Conservation (phyloP, 495 filamentous ascomycete species). For the Trichoderma asperelloides region DNA sequence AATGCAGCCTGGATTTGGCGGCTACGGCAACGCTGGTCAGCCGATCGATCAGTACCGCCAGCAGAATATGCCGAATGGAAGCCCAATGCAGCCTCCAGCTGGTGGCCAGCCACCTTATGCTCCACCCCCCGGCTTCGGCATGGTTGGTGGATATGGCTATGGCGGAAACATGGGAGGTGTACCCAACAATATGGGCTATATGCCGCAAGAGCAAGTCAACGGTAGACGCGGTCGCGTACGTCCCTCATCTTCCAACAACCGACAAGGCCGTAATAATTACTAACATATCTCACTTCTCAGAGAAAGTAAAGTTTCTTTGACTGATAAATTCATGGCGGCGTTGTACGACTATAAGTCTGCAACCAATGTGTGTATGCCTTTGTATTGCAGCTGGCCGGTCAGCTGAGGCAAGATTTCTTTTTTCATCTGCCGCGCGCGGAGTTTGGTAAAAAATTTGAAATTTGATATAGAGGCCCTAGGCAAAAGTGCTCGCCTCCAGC, state of each 20-base stretch:
- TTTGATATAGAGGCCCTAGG: conserved; percentile 2
- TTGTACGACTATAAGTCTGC: not conserved
- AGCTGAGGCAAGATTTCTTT: not conserved
- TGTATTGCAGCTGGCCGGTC: not conserved
- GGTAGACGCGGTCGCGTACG: conserved; percentile 45
- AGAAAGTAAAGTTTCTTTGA: not conserved
- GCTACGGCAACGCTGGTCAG: conserved; percentile 36
- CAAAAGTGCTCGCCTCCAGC: not conserved
- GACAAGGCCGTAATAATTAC: conserved; percentile 2
- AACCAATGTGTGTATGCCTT: not conserved
- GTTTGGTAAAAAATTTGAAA: conserved; percentile 4
- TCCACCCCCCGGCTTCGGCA: conserved; percentile 39
- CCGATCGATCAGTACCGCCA: conserved; percentile 41
- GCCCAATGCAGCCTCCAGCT: conserved; percentile 35
- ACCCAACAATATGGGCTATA: conserved; percentile 32
- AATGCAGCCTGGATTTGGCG: conserved; percentile 39
- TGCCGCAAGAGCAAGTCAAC: conserved; percentile 41
- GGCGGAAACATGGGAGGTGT: conserved; percentile 26
- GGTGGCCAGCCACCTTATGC: conserved; percentile 19
- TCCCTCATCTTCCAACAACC: conserved; percentile 15
- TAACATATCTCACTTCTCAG: not conserved
- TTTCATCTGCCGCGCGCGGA: not conserved
- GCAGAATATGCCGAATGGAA: conserved; percentile 32
- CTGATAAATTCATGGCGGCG: not conserved
- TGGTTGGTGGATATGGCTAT: conserved; percentile 35